Base-by-base conservation (phyloP, 2,329 filamentous ascomycete species). In the Nothopassalora personata region DNA sequence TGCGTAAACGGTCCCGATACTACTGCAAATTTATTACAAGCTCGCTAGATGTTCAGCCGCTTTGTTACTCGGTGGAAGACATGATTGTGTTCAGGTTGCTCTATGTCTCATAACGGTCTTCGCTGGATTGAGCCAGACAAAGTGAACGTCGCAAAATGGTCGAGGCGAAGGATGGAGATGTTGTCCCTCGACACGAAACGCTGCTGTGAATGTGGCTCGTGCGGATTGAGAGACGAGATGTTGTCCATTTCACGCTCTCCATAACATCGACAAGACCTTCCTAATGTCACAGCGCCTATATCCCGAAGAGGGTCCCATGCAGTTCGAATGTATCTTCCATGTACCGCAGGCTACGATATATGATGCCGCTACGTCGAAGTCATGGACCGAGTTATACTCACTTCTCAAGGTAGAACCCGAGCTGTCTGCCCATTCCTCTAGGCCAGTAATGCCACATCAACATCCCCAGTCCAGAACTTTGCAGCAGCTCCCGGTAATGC, bases 371-470 rank as follows among this genome's bases (percentile, higher is more conserved):
- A 4, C 31, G 11, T 34, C 31, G 4, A 8, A 34, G 8, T 11
- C 31, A 34, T 34, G 31, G 2, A 34, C 31, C 11, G 31, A 5
- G 31, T 11, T 34, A 34, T 34, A 49, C 76, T 74, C 23, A 81
- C 73, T 39, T 76, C 70, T 18, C 50, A 23, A 62, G 53, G 19
- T 62, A 60, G 23, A 39, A 60, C 3, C 54, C 57, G n/a, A 62
- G 23, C n/a, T 59, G 48, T 7, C 57, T 57, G 33, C 54, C 57
- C 8, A 30, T 54, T 34, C 50, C 27, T 62, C 60, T 11, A 57
- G 47, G 13, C 57, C 54, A 23, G 60, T 62, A 28, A 57, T 28
- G 6, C 58, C 60, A 60, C 56, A 2, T 62, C 60, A 19, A 58
- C 60, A 19, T 62, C 60, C 33, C 60, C 60, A 6, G 50, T 60